phyloP scores from a whole-genome alignment of 2,329 filamentous ascomycete genomes.

The Aspergillus neoniger region DNA sequence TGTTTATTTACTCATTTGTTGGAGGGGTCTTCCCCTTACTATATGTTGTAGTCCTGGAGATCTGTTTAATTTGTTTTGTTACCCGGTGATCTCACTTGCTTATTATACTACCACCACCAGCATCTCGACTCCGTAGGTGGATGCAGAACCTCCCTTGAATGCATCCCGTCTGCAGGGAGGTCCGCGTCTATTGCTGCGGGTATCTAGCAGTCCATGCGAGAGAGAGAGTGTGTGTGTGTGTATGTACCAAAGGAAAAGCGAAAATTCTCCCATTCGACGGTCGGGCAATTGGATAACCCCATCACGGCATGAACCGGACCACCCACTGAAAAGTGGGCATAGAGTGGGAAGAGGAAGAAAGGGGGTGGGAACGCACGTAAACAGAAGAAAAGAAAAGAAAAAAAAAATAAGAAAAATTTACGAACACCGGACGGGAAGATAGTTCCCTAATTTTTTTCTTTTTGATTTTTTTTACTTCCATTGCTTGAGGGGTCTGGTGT shows the following conservation, averaged over 20 bases:
- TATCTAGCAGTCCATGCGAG: neutral
- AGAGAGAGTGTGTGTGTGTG: neutral
- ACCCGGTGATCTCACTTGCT: too few species aligned
- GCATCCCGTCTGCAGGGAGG: constrained; percentile 13
- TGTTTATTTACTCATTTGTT: too few species aligned
- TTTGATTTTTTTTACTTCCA: too few species aligned
- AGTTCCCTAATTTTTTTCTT: constrained; percentile 16
- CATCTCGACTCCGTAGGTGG: too few species aligned
- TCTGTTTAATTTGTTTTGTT: too few species aligned
- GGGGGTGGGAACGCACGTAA: neutral
- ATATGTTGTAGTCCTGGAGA: too few species aligned
- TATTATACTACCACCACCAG: neutral
- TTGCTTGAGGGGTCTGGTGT: constrained; percentile 25
- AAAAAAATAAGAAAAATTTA: neutral
- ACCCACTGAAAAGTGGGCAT: constrained; percentile 11
- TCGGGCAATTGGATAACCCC: constrained; percentile 3
- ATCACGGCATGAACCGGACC: constrained; percentile 4
- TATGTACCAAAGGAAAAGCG: neutral
- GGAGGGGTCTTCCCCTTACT: too few species aligned
- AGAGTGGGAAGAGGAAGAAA: neutral
- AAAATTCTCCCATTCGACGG: constrained; percentile 22
- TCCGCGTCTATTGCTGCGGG: constrained; percentile 11
- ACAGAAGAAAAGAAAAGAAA: neutral
- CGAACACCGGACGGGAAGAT: constrained; percentile 18
- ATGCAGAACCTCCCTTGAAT: too few species aligned